A percentile compares a stretch with the other conserved stretches of the same genome.
These are phyloP conservation scores for Citrullus amarus DNA, from an alignment of 306 rosid genomes.

Conservation along the genomic window DNA sequence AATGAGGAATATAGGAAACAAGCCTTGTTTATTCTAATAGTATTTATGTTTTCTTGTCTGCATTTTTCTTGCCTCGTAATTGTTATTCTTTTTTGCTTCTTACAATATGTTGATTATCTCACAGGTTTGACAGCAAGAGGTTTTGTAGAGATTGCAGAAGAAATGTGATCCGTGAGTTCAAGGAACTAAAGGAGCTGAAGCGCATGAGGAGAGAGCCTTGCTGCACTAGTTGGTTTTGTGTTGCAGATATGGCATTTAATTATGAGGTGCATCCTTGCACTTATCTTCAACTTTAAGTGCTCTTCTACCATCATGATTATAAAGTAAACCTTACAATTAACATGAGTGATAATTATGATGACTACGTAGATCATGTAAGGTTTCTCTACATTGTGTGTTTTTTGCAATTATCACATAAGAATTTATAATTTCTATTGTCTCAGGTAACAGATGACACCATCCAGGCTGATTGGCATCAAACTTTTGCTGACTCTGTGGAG, in stretches of 20 bases:
- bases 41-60: not conserved
- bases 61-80: not conserved
- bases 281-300: slow-evolving; percentile 14
- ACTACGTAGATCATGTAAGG: not conserved
- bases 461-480: slow-evolving; percentile 88
- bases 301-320: not conserved
- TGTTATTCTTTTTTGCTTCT: not conserved
- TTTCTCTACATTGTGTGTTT: not conserved
- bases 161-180: slow-evolving; percentile 95
- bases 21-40: not conserved
- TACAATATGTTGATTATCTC: slow-evolving; percentile 22
- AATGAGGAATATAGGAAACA: not conserved
- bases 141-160: slow-evolving; percentile 99
- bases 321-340: not conserved
- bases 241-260: slow-evolving; percentile 84
- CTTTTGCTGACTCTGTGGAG: slow-evolving; percentile 71
- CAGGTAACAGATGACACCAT: slow-evolving; percentile 79
- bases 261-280: slow-evolving; percentile 65
- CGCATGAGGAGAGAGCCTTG: slow-evolving; percentile 89
- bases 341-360: not conserved
- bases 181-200: slow-evolving; percentile 92
- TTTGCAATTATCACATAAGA: slow-evolving; percentile 8
- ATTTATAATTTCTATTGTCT: slow-evolving; percentile 15
- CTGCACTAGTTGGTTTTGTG: slow-evolving; percentile 99
- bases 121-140: slow-evolving; percentile 99